Evolutionary conservation across 208 protist genomes (phyloP).

Genomic region (Novymonas esmeraldas): DNA sequence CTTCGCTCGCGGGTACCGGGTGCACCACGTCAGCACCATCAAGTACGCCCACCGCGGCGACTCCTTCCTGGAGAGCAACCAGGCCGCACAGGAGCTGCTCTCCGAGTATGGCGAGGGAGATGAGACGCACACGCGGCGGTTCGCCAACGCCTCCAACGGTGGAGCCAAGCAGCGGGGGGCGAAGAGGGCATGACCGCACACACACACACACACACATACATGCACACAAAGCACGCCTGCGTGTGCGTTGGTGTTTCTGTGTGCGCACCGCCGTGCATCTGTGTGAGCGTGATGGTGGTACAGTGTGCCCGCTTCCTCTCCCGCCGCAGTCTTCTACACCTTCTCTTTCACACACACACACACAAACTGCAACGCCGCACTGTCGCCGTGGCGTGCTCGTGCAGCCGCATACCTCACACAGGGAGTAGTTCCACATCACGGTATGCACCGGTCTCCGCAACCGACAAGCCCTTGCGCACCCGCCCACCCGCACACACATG

Average conservation of each 20-base stretch:
- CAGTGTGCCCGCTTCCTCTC: no score
- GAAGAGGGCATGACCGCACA: conserved; percentile 10
- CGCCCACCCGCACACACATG: no score
- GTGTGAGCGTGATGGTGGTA: background rate
- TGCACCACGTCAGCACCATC: conserved; percentile 78
- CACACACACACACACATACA: background rate
- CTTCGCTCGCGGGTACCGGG: conserved; percentile 69
- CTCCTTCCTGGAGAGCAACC: conserved; percentile 31
- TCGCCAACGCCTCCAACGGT: conserved; percentile 1
- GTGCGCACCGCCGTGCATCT: background rate
- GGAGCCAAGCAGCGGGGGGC: background rate
- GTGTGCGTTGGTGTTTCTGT: background rate
- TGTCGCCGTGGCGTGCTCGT: no score
- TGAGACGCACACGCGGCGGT: conserved; percentile 23
- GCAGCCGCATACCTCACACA: no score
- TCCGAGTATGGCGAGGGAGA: conserved; percentile 52
- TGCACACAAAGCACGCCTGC: background rate
- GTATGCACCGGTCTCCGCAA: no score
- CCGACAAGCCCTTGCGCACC: background rate
- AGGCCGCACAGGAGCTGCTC: conserved; percentile 52
- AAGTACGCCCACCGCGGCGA: conserved; percentile 58
- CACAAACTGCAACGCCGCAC: no score
- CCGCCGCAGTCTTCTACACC: no score
- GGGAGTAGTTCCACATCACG: no score
- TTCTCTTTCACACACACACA: background rate